phyloP scores from a whole-genome alignment of 2,329 filamentous ascomycete species.

The Pseudohalonectria lignicola region DNA sequence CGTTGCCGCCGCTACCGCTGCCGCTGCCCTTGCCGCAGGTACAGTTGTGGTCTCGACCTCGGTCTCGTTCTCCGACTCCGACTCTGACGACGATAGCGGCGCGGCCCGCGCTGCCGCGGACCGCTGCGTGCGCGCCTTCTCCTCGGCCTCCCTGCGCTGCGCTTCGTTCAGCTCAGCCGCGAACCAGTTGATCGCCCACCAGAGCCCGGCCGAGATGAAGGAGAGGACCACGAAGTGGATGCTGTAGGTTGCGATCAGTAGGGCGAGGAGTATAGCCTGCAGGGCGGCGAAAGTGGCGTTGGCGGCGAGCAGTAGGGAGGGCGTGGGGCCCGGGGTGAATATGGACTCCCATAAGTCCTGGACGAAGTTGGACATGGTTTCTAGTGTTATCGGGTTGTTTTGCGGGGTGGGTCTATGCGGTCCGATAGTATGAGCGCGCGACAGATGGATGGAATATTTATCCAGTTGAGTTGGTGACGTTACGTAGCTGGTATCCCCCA shows the following conservation, averaged over 20 bases:
- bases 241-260: constrained; percentile 74
- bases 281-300: constrained; percentile 82
- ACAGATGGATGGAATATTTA: background rate
- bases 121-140: constrained; percentile 23
- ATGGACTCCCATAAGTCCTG: constrained; percentile 81
- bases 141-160: constrained; percentile 30
- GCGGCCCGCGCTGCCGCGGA: constrained; percentile 17
- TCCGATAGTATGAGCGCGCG: background rate
- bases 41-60: constrained; percentile 30
- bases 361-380: constrained; percentile 49
- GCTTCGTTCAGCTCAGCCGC: constrained; percentile 49
- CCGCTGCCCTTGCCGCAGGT: constrained; percentile 5
- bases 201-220: constrained; percentile 66
- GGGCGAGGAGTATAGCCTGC: constrained; percentile 63
- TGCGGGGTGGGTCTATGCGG: background rate
- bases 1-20: constrained; percentile 8
- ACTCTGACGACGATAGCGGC: constrained; percentile 21
- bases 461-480: too few species aligned
- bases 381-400: background rate
- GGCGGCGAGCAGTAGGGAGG: constrained; percentile 77
- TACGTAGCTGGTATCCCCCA: background rate
- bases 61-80: constrained; percentile 38
- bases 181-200: constrained; percentile 98
- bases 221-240: constrained; percentile 83
- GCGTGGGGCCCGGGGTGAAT: constrained; percentile 86